Evolutionary conservation across 2,329 filamentous ascomycete species (phyloP).

Genomic region (Metarhizium album): DNA sequence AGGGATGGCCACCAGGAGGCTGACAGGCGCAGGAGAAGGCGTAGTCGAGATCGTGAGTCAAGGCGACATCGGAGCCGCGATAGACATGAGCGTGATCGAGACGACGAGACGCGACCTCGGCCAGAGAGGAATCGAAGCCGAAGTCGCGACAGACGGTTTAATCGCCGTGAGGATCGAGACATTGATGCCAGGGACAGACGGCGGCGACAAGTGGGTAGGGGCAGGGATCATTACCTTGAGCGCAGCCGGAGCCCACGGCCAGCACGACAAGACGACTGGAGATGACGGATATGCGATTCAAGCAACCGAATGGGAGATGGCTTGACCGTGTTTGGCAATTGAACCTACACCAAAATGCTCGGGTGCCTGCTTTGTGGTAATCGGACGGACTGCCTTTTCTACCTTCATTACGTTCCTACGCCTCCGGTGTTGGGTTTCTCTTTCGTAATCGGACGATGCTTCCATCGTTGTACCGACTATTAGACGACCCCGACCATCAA

Average conservation of each 20-base stretch:
- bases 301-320: background rate
- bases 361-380: background rate
- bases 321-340: background rate
- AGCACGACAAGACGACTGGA: background rate
- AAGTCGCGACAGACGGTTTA: slow-evolving; percentile 7
- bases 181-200: slow-evolving; percentile 9
- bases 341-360: background rate
- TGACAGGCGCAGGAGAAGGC: slow-evolving; percentile 20
- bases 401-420: background rate
- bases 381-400: background rate
- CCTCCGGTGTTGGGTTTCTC: background rate
- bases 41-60: slow-evolving; percentile 19
- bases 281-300: background rate
- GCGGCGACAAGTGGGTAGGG: slow-evolving; percentile 13
- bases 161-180: background rate
- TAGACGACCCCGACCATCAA: background rate
- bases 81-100: background rate
- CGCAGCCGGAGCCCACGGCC: slow-evolving; percentile 3
- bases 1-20: slow-evolving; percentile 16
- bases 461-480: slow-evolving; percentile 6
- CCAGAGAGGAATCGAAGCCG: slow-evolving; percentile 2
- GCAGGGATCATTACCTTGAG: slow-evolving; percentile 9
- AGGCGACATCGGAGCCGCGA: slow-evolving; percentile 11
- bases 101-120: slow-evolving; percentile 4
- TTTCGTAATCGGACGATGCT: slow-evolving; percentile 3